Base-by-base conservation (phyloP, 2,329 filamentous ascomycete genomes). In the Nemania diffusa region DNA sequence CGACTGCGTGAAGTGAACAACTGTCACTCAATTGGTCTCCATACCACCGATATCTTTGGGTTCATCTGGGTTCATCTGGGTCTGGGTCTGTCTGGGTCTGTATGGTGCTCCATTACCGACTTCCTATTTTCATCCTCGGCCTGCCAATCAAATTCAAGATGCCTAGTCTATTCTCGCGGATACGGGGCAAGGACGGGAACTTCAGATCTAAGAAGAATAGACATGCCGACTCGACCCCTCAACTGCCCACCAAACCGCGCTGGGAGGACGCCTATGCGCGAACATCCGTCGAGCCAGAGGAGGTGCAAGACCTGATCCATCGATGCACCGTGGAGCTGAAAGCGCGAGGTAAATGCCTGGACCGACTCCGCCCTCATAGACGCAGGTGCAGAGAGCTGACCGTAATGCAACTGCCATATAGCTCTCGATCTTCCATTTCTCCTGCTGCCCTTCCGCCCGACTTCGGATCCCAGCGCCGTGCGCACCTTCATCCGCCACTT, bases 401-500 rank as follows among this genome's bases (percentile, higher is more conserved):
- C 32, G 65, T 27, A 26, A 53, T 55, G 64, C 7, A n/a, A 63
- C 48, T 13, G 68, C 34, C 71, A 29, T 51, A 24, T 51, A 97
- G 94, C 91, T 72, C 90, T 98, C 75, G 91, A 97, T 78, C 90
- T 91, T 67, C 96, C 96, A 0, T 98, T 99, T 79, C 87, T 98
- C 29, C 90, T 99, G 8, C 87, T 99, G 3, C 96, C 96, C 13
- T 99, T 97, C 81, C 91, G 96, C 74, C 96, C 95, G 24, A 93
- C 92, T 29, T 96, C 94, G 70, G 94, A 99, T 78, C 91, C 95
- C 50, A 96, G 92, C 79, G 92, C 93, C 59, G 94, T 97, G 69
- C 92, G 94, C 78, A 95, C 92, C 24, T 98, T 98, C 75, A 87
- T 99, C 74, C 91, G 93, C 76, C 94, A 95, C 81, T 98, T 93